Base-by-base conservation (phyloP, 176 grass and related monocot species). In the Aegilops umbellulata region DNA sequence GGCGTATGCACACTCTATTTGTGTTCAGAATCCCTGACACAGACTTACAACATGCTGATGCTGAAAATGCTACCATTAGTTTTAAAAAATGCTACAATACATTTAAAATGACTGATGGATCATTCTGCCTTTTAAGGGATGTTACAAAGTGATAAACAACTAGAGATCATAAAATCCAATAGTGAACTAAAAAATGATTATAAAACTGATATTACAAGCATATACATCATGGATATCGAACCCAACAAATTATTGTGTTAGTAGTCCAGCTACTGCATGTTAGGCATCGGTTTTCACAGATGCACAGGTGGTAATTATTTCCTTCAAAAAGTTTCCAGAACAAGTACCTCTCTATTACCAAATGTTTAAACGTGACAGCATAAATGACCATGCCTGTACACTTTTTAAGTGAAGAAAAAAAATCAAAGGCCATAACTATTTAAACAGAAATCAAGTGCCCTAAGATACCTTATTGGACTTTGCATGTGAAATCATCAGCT, bases 391-490 rank as follows among this genome's bases (percentile, higher is more conserved):
- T 31, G n/a, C 30, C 2, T 26, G 8, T 60, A 7, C n/a, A 26
- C 41, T 26, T 39, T 83, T 60, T 17, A n/a, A 72, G 22, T 60
- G 38, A 58, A 41, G 60, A 6, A 29, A 58, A 60, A 10, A 42
- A 60, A 82, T 23, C 10, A 31, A 15, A 22, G 36, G 44, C 5
- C 29, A 72, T 20, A 61, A 19, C 14, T 25, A 89, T 39, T 19
- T 75, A 9, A 74, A 25, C 82, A 53, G 36, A 38, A 82, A 89
- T 60, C 65, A 67, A 74, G 47, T 67, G 53, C 23, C 29, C 11
- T 77, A 78, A 61, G 47, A 82, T 99, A 99, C 97, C 94, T 90
- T 99, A 78, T 36, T 96, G 70, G 92, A 96, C 90, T 93, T 95
- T 81, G 94, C 92, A 93, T 97, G 92, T 89, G 97, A 86, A 92